Evolutionary conservation across 768 basidiomycete species (phyloP).

Genomic region (Russula brevipes): DNA sequence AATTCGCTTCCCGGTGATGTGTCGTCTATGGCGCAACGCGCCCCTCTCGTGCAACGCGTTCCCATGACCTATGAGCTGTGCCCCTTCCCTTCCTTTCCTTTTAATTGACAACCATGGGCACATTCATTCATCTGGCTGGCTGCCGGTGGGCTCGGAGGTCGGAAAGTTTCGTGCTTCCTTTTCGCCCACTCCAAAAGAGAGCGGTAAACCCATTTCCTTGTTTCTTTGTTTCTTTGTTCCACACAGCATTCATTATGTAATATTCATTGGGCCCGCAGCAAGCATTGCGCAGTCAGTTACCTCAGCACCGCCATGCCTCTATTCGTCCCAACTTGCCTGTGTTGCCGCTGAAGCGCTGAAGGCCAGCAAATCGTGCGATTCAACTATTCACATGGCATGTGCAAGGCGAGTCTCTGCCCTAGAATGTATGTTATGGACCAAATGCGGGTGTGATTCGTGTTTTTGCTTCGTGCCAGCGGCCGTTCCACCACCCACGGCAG

Average conservation of each 20-base stretch:
- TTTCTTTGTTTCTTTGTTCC: background rate
- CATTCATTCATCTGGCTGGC: too few relatives aligned
- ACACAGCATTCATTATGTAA: background rate
- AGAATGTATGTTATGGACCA: too few relatives aligned
- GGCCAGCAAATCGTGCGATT: too few relatives aligned
- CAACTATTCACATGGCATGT: too few relatives aligned
- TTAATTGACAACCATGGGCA: background rate
- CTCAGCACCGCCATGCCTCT: constrained; percentile 18
- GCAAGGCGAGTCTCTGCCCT: too few relatives aligned
- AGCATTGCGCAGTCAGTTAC: background rate
- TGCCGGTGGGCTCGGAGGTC: background rate
- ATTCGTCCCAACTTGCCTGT: background rate
- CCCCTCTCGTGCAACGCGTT: background rate
- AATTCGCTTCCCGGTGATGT: background rate
- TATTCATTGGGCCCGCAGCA: too few relatives aligned
- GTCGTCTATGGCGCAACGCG: background rate
- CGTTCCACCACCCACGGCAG: background rate
- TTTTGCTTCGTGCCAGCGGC: background rate
- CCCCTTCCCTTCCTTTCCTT: background rate
- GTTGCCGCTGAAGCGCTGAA: too few relatives aligned
- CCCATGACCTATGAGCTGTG: background rate
- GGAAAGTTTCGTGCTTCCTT: background rate
- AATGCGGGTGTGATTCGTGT: background rate
- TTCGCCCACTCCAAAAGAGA: background rate
- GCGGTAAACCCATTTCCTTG: background rate